Base-by-base conservation (phyloP, 2,329 filamentous ascomycete genomes). In the Rhytidhysteron rufulum region DNA sequence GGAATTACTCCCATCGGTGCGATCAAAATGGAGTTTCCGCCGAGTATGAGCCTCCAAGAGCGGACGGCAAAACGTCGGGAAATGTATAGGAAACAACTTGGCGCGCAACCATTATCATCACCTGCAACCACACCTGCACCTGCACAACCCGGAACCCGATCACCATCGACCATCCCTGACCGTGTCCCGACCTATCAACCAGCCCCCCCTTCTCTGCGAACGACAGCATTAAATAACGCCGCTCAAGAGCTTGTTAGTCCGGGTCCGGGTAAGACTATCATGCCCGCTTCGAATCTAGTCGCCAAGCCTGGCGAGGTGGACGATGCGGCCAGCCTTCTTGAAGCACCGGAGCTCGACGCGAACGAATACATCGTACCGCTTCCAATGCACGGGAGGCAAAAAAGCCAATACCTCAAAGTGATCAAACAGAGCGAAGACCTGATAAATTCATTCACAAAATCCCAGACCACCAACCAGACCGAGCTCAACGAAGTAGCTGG, bases 331-430 rank as follows among this genome's bases (percentile, higher is more conserved):
- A 59, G 51, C 18, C 41, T 58, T 7, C 50, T 57, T 18, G 60
- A 63, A 13, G 54, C 60, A n/a, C 39, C 62, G 11, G 39, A 57
- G 15, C 48, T 65, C 8, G 47, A 50, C 13, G 20, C 37, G 2
- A 44, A 54, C n/a, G 62, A 65, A 27, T 58, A 55, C 33, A 54
- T 64, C 17, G 55, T 65, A 17, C 57, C 62, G 4, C 48, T 65
- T 4, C 50, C 49, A 11, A 57, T 63, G 13, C 51, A 60, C 21
- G 58, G 55, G 15, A 48, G 59, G n/a, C 60, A 65, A 36, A 46
- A 44, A 9, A 48, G 49, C 18, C 48, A 45, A 17, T 64, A 63
- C 31, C 34, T 34, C 5, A 40, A 48, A 9, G 37, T 50, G 13
- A 45, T 62, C 22, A 43, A 45, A 21, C 42, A 45, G 7, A 20